Base-by-base conservation (phyloP, 495 filamentous ascomycete species). In the Neurospora terricola region DNA sequence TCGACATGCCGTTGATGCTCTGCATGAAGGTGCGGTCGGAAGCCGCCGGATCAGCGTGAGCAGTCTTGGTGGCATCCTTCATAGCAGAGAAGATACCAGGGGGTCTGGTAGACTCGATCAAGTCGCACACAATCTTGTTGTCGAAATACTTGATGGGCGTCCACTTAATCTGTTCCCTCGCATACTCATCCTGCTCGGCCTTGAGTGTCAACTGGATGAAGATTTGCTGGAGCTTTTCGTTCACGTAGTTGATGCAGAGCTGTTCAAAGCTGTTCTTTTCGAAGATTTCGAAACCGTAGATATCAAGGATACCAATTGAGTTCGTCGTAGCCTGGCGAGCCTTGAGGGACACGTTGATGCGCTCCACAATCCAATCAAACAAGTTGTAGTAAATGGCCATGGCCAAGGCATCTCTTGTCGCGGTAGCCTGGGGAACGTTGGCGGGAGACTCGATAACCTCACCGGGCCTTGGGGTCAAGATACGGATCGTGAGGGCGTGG, bases 201-300 rank as follows among this genome's bases (percentile, higher is more conserved):
- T 96, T 96, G 69, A 99, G 83, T 0, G 96, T 99, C 73, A 99
- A 86, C 81, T 99, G 96, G 73, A 99, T 99, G 80, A 99, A 99
- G 77, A 99, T 99, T 80, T 99, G 96, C 82, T 99, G 96, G 68
- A 99, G 85, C 82, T 99, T 99, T 82, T 99, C 96, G 83, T 99
- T 99, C 79, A 99, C 96, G 79, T 99, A 99, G 86, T 99, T 99
- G 83, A 99, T 99, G 82, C 96, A 99, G 18, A 99, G 90, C 84
- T 99, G 96, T 82, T 99, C 96, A 77, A 99, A 99, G 73, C 94
- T 97, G 83, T 99, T 99, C 82, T 91, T 93, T 81, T 99, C 96
- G 76, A 99, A 99, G 75, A 99, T 99, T 81, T 99, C 96, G 77
- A 99, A 99, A 18, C 96, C 96, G 82, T 99, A 99, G 74, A 99